phyloP scores from a whole-genome alignment of 371 early-diverging fungal species.

The Rhizopus delemar region DNA sequence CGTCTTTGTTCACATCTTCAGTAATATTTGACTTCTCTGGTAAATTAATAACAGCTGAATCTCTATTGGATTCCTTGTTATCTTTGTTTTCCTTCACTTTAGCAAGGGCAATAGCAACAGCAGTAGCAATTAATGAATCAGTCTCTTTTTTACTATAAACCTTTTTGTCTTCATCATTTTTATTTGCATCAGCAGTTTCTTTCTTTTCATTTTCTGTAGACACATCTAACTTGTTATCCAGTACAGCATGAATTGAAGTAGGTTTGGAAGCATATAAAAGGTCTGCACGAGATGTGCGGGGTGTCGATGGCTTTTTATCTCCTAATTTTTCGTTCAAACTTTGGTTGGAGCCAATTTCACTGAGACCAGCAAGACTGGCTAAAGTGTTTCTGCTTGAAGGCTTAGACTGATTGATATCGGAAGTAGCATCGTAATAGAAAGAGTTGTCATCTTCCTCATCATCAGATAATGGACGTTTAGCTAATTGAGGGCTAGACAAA shows the following conservation, averaged over 20 bases:
- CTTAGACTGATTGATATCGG: constrained; percentile 4
- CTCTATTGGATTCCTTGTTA: not conserved
- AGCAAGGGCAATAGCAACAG: constrained; percentile 36
- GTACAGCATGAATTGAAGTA: constrained; percentile 52
- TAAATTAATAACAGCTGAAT: not conserved
- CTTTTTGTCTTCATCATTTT: constrained; percentile 1
- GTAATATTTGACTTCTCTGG: constrained; percentile 8
- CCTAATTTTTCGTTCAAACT: not conserved
- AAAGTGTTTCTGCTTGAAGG: constrained; percentile 15
- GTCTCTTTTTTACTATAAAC: constrained; percentile 33
- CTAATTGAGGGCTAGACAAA: not conserved
- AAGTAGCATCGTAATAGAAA: constrained; percentile 18
- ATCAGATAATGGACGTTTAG: constrained; percentile 3
- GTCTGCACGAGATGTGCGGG: constrained; percentile 15
- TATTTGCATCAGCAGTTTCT: not conserved
- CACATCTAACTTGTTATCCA: constrained; percentile 29
- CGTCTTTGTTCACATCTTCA: not conserved
- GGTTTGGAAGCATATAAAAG: constrained; percentile 64
- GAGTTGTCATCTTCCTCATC: constrained; percentile 9
- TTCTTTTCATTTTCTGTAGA: not conserved
- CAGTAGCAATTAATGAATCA: constrained; percentile 41
- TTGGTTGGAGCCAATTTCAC: constrained; percentile 2
- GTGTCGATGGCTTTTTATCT: not conserved
- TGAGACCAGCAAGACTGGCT: constrained; percentile 2
- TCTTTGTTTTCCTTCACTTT: constrained; percentile 7